Conservation (phyloP, 106 monocot genomes). For the Vanilla planifolia region DNA sequence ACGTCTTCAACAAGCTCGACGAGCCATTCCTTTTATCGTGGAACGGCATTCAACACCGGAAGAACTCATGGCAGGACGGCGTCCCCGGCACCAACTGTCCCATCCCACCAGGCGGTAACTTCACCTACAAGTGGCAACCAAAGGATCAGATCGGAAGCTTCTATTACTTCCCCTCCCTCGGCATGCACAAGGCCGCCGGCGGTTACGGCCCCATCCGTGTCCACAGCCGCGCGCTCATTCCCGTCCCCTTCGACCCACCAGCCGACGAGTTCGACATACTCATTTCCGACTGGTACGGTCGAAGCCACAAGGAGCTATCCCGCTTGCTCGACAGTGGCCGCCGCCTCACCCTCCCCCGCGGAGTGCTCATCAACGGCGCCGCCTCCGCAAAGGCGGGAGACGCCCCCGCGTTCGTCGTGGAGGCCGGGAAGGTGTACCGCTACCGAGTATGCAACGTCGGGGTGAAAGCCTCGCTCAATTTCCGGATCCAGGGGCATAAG, state of each 20-base stretch:
- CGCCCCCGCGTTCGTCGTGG: slow-evolving; percentile 12
- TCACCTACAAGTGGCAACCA: slow-evolving; percentile 43
- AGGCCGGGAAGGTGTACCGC: slow-evolving; percentile 19
- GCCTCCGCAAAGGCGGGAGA: background rate
- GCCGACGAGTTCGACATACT: slow-evolving; percentile 45
- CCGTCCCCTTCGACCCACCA: slow-evolving; percentile 42
- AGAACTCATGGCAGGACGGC: slow-evolving; percentile 59
- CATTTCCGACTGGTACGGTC: slow-evolving; percentile 47
- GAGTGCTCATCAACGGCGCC: slow-evolving; percentile 24
- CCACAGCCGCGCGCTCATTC: slow-evolving; percentile 43
- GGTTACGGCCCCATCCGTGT: slow-evolving; percentile 40
- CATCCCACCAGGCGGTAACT: slow-evolving; percentile 36
- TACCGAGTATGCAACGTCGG: slow-evolving; percentile 46
- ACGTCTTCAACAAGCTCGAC: slow-evolving; percentile 52
- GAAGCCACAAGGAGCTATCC: slow-evolving; percentile 14
- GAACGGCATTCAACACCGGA: slow-evolving; percentile 51
- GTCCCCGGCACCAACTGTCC: slow-evolving; percentile 44
- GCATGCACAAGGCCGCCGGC: slow-evolving; percentile 39
- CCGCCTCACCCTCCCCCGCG: slow-evolving; percentile 13
- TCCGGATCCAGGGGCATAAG: slow-evolving; percentile 36
- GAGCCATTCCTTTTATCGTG: slow-evolving; percentile 31
- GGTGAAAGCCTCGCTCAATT: slow-evolving; percentile 39
- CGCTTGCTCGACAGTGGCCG: slow-evolving; percentile 18
- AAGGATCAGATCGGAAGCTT: slow-evolving; percentile 60
- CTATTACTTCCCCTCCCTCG: slow-evolving; percentile 46